Conservation (phyloP, 148 eudicot genomes). For the Chenopodium berlandieri region DNA sequence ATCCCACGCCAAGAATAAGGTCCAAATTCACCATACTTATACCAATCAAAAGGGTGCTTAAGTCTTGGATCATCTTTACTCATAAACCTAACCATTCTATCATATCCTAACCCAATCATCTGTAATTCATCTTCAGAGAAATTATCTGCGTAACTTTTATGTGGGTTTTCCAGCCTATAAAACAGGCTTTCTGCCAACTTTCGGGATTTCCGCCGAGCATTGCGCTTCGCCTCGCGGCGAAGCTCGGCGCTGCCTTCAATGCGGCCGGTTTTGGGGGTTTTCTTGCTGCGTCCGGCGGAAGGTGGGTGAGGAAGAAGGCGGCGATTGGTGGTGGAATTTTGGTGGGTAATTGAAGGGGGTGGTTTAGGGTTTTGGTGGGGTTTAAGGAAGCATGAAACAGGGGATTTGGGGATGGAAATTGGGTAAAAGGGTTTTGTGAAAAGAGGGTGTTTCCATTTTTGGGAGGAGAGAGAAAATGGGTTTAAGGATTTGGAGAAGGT, state of each 20-base stretch:
- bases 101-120: conserved; percentile 92
- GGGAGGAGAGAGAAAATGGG: conserved; percentile 35
- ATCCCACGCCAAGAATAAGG: conserved; percentile 94
- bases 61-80: conserved; percentile 82
- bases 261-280: conserved; percentile 46
- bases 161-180: conserved; percentile 87
- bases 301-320: conserved; percentile 40
- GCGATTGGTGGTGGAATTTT: neutral
- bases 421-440: conserved; percentile 38
- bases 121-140: conserved; percentile 86
- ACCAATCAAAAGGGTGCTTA: conserved; percentile 88
- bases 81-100: conserved; percentile 93
- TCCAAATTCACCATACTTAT: conserved; percentile 86
- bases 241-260: conserved; percentile 69
- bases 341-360: conserved; percentile 29
- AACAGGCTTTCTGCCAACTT: conserved; percentile 71
- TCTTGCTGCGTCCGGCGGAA: conserved; percentile 83
- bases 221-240: conserved; percentile 67
- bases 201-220: conserved; percentile 54
- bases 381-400: neutral
- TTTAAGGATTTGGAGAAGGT: conserved; percentile 54
- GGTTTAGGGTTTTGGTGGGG: conserved; percentile 20
- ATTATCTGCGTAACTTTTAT: conserved; percentile 66
- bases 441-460: conserved; percentile 21
- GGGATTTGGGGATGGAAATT: conserved; percentile 18